A percentile compares a stretch with the other conserved stretches of the same genome.
Conservation (phyloP, 2,329 filamentous ascomycete species). For the Orbilia quercus region DNA sequence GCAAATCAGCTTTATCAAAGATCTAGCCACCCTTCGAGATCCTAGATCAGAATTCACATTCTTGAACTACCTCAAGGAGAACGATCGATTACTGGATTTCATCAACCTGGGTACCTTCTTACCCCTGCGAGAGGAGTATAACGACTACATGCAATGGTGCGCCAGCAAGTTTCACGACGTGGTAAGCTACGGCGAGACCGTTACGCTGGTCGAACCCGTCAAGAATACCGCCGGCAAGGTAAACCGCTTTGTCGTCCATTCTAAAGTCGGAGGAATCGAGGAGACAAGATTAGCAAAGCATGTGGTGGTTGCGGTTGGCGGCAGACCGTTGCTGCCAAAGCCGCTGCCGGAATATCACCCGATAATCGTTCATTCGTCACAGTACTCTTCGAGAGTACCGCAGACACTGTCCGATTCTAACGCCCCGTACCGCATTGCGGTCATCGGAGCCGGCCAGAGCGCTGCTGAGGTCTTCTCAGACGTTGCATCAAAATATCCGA, state of each 20-base stretch:
- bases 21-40: constrained; percentile 87
- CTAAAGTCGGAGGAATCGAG: constrained; percentile 62
- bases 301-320: constrained; percentile 74
- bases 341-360: constrained; percentile 74
- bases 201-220: constrained; percentile 75
- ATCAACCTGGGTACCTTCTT: constrained; percentile 90
- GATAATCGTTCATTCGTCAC: constrained; percentile 82
- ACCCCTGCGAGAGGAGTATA: constrained; percentile 86
- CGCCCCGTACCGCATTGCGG: constrained; percentile 76
- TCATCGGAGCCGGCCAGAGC: constrained; percentile 90
- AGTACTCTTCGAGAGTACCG: constrained; percentile 72
- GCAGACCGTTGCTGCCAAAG: constrained; percentile 76
- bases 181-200: constrained; percentile 82
- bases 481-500: constrained; percentile 82
- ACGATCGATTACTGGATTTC: constrained; percentile 85
- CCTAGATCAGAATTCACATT: constrained; percentile 93
- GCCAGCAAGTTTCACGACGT: constrained; percentile 78
- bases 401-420: constrained; percentile 63
- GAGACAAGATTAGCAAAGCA: constrained; percentile 65
- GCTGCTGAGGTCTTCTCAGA: constrained; percentile 96
- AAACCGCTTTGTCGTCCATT: constrained; percentile 60
- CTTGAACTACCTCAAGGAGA: constrained; percentile 88
- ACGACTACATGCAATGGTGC: constrained; percentile 96
- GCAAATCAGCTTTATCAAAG: constrained; percentile 98
- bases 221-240: constrained; percentile 62